Percentiles rank a stretch among this genome's conserved stretches.
These are phyloP conservation scores for Helotiales sp. DNA, from an alignment of 2,329 filamentous ascomycete genomes.

Conservation along the genomic window DNA sequence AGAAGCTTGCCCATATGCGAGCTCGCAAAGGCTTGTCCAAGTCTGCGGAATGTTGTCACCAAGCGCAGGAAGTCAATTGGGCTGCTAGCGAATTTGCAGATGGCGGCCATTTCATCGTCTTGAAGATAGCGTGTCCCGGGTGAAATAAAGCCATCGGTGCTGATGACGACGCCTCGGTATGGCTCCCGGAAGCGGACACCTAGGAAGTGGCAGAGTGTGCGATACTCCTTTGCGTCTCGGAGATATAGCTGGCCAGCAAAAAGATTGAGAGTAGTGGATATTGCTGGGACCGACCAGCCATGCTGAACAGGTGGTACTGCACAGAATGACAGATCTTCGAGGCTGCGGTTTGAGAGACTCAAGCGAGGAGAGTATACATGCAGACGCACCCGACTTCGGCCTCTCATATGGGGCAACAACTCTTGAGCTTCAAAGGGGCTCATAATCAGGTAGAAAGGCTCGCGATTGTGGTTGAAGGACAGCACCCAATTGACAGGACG, in stretches of 20 bases:
- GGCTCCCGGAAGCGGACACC: constrained; percentile 43
- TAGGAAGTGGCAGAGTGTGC: constrained; percentile 49
- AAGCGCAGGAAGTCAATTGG: constrained; percentile 43
- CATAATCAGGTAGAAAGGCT: constrained; percentile 43
- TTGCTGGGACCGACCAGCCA: constrained; percentile 22
- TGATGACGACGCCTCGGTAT: constrained; percentile 19
- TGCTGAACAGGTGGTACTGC: constrained; percentile 34
- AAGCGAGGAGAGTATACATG: constrained; percentile 52
- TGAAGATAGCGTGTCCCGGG: constrained; percentile 8
- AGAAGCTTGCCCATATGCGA: constrained; percentile 48
- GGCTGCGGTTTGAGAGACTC: constrained; percentile 37
- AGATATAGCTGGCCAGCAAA: constrained; percentile 71
- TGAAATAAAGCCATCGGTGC: constrained; percentile 37
- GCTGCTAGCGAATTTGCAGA: constrained; percentile 38
- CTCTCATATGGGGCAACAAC: constrained; percentile 43
- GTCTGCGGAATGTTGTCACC: constrained; percentile 37
- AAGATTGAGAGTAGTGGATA: constrained; percentile 54
- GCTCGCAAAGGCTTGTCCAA: constrained; percentile 40
- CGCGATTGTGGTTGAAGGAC: constrained; percentile 28
- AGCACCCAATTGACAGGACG: constrained; percentile 58
- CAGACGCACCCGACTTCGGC: constrained; percentile 40
- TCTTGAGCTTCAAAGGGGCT: constrained; percentile 61
- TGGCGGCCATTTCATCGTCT: not conserved
- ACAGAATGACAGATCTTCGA: constrained; percentile 50
- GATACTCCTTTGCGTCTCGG: constrained; percentile 53